Conservation (phyloP, 495 filamentous ascomycete species). For the Penicillium coffeae region DNA sequence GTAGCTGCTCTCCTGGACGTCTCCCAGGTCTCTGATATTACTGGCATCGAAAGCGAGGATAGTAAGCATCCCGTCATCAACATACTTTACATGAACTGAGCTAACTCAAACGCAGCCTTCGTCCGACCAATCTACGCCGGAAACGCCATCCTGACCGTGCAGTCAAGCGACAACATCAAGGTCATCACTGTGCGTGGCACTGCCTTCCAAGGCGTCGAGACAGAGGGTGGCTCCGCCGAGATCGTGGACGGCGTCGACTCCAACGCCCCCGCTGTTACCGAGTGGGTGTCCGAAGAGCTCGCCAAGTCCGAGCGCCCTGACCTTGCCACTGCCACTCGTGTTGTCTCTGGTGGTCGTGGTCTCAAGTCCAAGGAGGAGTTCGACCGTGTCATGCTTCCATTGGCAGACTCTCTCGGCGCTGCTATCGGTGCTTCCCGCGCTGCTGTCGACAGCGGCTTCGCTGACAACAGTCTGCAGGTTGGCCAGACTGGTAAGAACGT, state of each 20-base stretch:
- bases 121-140: constrained; percentile 96
- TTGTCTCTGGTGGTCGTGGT: constrained; percentile 92
- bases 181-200: constrained; percentile 90
- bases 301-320: constrained; percentile 94
- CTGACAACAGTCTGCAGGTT: constrained; percentile 98
- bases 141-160: constrained; percentile 95
- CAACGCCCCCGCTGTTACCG: constrained; percentile 64
- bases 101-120: constrained; percentile 55
- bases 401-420: constrained; percentile 87
- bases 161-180: constrained; percentile 82
- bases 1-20: constrained; percentile 90
- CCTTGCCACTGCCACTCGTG: constrained; percentile 76
- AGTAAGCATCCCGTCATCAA: constrained; percentile 43
- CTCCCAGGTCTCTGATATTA: constrained; percentile 92
- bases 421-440: constrained; percentile 93
- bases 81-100: not conserved
- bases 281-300: constrained; percentile 94
- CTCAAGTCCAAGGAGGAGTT: constrained; percentile 98
- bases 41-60: constrained; percentile 78
- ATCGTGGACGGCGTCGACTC: constrained; percentile 46
- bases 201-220: constrained; percentile 62
- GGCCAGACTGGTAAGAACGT: constrained; percentile 99
- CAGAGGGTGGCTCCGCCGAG: constrained; percentile 47
- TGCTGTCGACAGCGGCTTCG: constrained; percentile 95
- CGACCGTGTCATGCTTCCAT: constrained; percentile 81